These are phyloP conservation scores for Penicillium sp. DNA, from an alignment of 2,329 filamentous ascomycete species.

Conservation along the genomic window DNA sequence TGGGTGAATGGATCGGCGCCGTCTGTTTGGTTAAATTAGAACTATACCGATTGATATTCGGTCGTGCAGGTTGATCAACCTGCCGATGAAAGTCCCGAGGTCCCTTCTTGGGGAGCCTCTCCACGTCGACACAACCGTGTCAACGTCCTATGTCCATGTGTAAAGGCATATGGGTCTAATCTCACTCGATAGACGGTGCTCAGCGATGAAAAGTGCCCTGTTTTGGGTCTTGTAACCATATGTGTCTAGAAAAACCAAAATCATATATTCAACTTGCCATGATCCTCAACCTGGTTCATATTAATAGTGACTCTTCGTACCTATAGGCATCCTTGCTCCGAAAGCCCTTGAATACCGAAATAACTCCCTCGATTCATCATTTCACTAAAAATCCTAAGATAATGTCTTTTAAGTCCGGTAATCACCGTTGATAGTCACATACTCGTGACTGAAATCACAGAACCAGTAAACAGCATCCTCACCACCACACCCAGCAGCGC, in stretches of 20 bases:
- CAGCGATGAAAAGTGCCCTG: slow-evolving; percentile 31
- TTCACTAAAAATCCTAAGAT: neutral
- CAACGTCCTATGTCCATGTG: slow-evolving; percentile 3
- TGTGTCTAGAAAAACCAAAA: slow-evolving; percentile 31
- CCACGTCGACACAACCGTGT: neutral
- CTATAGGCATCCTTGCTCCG: neutral
- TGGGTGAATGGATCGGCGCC: slow-evolving; percentile 30
- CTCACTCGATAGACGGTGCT: slow-evolving; percentile 6
- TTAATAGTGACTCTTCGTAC: neutral
- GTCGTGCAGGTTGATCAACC: slow-evolving; percentile 7
- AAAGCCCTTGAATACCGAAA: neutral
- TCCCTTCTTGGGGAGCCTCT: neutral
- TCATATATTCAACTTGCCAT: slow-evolving; percentile 21
- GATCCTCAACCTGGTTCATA: neutral
- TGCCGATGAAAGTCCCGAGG: neutral
- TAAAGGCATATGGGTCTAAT: slow-evolving; percentile 9
- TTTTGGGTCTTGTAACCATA: slow-evolving; percentile 40
- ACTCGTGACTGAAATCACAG: slow-evolving; percentile 68
- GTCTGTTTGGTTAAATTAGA: slow-evolving; percentile 7
- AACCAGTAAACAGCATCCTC: slow-evolving; percentile 63
- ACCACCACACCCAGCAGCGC: slow-evolving; percentile 41
- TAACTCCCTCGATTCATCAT: neutral
- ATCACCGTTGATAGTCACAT: slow-evolving; percentile 68
- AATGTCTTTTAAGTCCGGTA: slow-evolving; percentile 55
- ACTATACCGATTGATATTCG: neutral